A percentile compares a stretch with the other conserved stretches of the same genome.
Conservation (phyloP, 2,329 filamentous ascomycete species). For the Rutstroemia sp. region DNA sequence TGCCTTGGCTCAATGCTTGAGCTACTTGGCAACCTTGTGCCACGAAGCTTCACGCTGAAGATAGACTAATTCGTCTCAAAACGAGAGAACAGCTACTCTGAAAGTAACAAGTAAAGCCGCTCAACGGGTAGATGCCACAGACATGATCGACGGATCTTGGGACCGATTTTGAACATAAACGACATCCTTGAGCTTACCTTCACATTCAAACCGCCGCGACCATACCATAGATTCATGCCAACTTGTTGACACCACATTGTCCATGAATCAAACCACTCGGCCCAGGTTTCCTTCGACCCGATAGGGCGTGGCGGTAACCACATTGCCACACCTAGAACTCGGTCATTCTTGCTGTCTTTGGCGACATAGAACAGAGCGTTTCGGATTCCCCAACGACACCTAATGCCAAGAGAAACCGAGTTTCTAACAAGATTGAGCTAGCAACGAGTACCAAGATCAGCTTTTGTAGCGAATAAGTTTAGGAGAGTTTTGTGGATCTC, state of each 20-base stretch:
- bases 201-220: constrained; percentile 60
- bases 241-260: constrained; percentile 59
- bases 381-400: constrained; percentile 63
- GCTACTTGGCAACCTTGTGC: not conserved
- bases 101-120: not conserved
- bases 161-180: not conserved
- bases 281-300: constrained; percentile 47
- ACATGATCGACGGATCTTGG: not conserved
- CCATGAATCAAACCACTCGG: constrained; percentile 56
- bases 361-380: constrained; percentile 65
- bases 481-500: not conserved
- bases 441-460: not conserved
- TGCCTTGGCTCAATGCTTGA: not conserved
- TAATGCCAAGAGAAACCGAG: constrained; percentile 37
- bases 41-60: not conserved
- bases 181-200: constrained; percentile 34
- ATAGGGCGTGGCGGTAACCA: constrained; percentile 55
- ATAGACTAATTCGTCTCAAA: not conserved
- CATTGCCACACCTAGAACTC: constrained; percentile 63
- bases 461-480: not conserved
- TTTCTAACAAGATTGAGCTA: constrained; percentile 21
- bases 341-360: constrained; percentile 45
- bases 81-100: not conserved
- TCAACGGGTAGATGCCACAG: not conserved
- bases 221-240: constrained; percentile 59